Conservation (phyloP, 441 rosid genomes). For the Croton setiger region DNA sequence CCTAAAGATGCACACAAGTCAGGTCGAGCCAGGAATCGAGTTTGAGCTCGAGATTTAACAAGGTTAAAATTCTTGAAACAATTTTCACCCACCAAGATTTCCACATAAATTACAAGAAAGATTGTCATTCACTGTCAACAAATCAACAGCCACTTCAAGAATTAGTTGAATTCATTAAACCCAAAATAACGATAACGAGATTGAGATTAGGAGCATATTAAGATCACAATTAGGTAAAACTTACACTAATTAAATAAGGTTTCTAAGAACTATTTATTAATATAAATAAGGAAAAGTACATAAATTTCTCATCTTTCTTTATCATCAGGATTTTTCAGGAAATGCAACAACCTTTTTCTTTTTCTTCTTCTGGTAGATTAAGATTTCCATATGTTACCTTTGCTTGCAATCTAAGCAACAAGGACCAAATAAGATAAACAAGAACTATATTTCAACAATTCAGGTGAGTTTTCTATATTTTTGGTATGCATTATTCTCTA, state of each 20-base stretch:
- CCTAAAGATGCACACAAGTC: too few relatives aligned
- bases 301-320: not conserved
- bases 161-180: constrained; percentile 8
- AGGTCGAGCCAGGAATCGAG: too few relatives aligned
- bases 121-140: not conserved
- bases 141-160: not conserved
- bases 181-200: not conserved
- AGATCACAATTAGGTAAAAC: constrained; percentile 3
- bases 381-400: not conserved
- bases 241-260: not conserved
- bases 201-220: not conserved
- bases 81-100: not conserved
- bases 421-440: not conserved
- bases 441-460: not conserved
- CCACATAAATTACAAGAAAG: not conserved
- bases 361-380: too few relatives aligned
- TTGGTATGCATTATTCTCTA: not conserved
- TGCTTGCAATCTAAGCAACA: constrained; percentile 6
- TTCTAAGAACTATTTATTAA: too few relatives aligned
- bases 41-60: too few relatives aligned
- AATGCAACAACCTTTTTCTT: too few relatives aligned
- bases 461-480: not conserved
- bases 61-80: not conserved
- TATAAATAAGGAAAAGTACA: not conserved
- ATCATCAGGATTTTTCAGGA: constrained; percentile 2